Evolutionary conservation across 768 basidiomycete genomes (phyloP).

Genomic region (Leccinellum albellum): DNA sequence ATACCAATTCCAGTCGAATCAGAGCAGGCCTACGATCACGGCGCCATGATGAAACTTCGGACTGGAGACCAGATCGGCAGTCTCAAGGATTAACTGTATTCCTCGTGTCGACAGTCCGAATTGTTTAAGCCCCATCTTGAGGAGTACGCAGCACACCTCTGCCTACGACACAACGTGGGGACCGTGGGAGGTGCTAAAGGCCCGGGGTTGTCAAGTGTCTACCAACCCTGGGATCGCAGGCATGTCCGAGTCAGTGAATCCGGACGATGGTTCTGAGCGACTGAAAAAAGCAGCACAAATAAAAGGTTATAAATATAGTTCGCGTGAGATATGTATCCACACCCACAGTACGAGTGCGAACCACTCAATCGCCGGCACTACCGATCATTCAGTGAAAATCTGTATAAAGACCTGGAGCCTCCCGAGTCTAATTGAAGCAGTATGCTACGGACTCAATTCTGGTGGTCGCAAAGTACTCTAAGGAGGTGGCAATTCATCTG

Average conservation of each 20-base stretch:
- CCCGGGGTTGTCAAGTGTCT: neutral
- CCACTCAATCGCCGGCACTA: no score
- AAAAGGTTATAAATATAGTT: neutral
- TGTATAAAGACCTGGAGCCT: no score
- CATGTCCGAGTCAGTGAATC: conserved; percentile 15
- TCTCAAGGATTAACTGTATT: neutral
- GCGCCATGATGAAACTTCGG: neutral
- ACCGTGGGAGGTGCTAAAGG: neutral
- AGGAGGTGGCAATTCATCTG: no score
- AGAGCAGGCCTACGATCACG: neutral
- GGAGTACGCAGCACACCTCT: neutral
- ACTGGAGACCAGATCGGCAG: neutral
- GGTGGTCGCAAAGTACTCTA: no score
- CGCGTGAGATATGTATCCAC: neutral
- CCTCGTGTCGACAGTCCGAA: neutral
- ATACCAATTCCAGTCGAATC: neutral
- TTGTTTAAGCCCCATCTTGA: neutral
- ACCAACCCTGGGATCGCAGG: conserved; percentile 7
- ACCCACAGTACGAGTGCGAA: neutral
- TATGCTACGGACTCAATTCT: no score
- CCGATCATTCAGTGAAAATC: no score
- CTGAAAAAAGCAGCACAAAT: neutral
- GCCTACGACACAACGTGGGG: neutral
- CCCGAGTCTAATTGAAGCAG: no score
- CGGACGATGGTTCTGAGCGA: neutral